Evolutionary conservation across 768 basidiomycete species (phyloP).

Genomic region (Pluteus cervinus): DNA sequence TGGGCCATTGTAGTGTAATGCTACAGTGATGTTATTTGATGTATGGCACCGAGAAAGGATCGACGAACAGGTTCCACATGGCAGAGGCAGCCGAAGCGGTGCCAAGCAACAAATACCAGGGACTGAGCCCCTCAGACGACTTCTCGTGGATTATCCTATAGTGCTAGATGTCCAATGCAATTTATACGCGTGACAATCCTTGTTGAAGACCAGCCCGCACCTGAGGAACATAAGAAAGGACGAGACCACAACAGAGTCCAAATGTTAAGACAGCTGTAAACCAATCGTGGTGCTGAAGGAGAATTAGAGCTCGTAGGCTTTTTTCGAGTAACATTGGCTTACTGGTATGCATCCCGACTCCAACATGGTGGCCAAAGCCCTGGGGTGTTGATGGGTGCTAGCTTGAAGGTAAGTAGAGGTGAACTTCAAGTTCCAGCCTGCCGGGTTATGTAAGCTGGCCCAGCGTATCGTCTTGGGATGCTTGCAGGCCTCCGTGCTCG

Average conservation of each 20-base stretch:
- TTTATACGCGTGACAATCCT: neutral
- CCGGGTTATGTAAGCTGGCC: too few species aligned
- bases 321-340: too few species aligned
- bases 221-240: conserved; percentile 83
- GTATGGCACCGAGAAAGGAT: neutral
- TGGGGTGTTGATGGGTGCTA: too few species aligned
- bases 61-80: conserved; percentile 74
- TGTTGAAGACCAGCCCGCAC: conserved; percentile 26
- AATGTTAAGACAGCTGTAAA: conserved; percentile 59
- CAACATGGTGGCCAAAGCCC: too few species aligned
- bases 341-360: too few species aligned
- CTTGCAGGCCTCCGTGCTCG: too few species aligned
- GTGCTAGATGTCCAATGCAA: conserved; percentile 38
- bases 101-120: conserved; percentile 87
- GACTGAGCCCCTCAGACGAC: conserved; percentile 87
- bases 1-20: conserved; percentile 77
- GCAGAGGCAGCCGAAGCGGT: conserved; percentile 77
- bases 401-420: too few species aligned
- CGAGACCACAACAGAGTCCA: conserved; percentile 62
- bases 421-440: too few species aligned
- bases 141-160: conserved; percentile 70
- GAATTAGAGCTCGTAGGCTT: too few species aligned
- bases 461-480: too few species aligned
- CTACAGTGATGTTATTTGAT: conserved; percentile 30
- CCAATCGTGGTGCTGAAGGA: conserved; percentile 80